Evolutionary conservation across 495 filamentous ascomycete genomes (phyloP).

Genomic region (Rhizodiscina lignyota): DNA sequence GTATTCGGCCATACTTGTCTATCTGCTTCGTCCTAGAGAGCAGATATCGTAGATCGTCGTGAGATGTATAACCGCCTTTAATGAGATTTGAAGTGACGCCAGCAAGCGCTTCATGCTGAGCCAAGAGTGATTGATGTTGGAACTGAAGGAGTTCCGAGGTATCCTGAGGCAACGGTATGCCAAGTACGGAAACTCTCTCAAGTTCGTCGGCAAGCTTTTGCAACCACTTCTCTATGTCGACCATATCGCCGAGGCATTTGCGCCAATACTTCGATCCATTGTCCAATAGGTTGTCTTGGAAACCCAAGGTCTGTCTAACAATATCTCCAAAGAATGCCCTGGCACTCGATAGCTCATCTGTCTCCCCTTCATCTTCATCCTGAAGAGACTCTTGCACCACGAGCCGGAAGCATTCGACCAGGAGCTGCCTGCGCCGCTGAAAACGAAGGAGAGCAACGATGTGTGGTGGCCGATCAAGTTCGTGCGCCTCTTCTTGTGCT

Average conservation of each 20-base stretch:
- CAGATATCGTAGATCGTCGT: constrained; percentile 57
- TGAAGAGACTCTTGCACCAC: constrained; percentile 34
- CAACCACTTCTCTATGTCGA: constrained; percentile 54
- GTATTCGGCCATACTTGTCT: constrained; percentile 52
- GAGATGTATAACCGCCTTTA: constrained; percentile 48
- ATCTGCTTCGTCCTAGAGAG: constrained; percentile 44
- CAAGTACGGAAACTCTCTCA: constrained; percentile 52
- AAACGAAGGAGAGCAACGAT: constrained; percentile 68
- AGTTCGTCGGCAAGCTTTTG: constrained; percentile 52
- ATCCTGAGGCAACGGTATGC: constrained; percentile 37
- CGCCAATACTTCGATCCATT: constrained; percentile 31
- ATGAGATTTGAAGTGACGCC: constrained; percentile 59
- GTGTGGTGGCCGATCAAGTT: constrained; percentile 48
- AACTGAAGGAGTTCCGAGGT: constrained; percentile 53
- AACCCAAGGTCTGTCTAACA: background rate
- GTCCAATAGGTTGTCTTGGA: background rate
- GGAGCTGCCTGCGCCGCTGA: constrained; percentile 58
- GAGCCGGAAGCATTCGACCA: constrained; percentile 69
- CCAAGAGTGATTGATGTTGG: constrained; percentile 51
- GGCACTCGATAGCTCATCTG: constrained; percentile 27
- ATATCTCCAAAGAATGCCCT: constrained; percentile 6
- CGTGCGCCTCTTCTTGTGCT: constrained; percentile 43
- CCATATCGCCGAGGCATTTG: constrained; percentile 59
- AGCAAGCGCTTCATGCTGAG: constrained; percentile 80
- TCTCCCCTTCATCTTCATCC: constrained; percentile 24